Conservation (phyloP, 371 early-diverging fungal genomes). For the Mycotypha africana region DNA sequence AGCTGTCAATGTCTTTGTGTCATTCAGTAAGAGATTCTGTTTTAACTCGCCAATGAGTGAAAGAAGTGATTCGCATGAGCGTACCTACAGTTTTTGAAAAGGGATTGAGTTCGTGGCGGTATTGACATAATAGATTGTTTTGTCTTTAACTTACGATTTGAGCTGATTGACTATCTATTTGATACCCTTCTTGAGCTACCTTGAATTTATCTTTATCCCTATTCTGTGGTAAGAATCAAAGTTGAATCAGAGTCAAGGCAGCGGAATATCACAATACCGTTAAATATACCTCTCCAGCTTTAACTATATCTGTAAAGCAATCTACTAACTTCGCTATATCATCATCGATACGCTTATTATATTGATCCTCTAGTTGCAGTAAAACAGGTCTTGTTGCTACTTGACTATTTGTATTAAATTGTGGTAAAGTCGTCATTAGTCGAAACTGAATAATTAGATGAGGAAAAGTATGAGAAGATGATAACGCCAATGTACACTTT, state of each 20-base stretch:
- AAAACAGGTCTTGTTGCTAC: conserved; percentile 17
- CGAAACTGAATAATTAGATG: too few relatives aligned
- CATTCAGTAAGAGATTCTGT: conserved; percentile 62
- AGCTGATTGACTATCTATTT: conserved; percentile 63
- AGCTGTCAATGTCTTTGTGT: conserved; percentile 57
- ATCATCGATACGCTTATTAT: conserved; percentile 58
- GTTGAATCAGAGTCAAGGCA: not conserved
- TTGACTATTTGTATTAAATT: conserved; percentile 1
- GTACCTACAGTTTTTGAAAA: conserved; percentile 28
- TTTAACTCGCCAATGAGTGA: conserved; percentile 63
- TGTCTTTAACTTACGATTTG: conserved; percentile 51
- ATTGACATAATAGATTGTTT: not conserved
- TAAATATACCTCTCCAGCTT: conserved; percentile 50
- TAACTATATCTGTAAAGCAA: conserved; percentile 59
- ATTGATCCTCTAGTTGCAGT: conserved; percentile 51
- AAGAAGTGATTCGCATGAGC: conserved; percentile 60
- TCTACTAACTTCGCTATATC: conserved; percentile 56
- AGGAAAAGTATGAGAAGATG: too few relatives aligned
- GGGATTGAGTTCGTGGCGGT: too few relatives aligned
- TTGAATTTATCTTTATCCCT: conserved; percentile 66
- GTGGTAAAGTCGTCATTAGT: conserved; percentile 11
- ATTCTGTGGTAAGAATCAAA: conserved; percentile 13
- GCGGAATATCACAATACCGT: not conserved
- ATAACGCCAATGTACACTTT: too few relatives aligned
- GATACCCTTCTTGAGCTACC: conserved; percentile 69